A percentile compares a stretch with the other conserved stretches of the same genome.
Evolutionary conservation across 2,329 filamentous ascomycete species (phyloP).

Genomic region (Ophiostoma angusticollis): DNA sequence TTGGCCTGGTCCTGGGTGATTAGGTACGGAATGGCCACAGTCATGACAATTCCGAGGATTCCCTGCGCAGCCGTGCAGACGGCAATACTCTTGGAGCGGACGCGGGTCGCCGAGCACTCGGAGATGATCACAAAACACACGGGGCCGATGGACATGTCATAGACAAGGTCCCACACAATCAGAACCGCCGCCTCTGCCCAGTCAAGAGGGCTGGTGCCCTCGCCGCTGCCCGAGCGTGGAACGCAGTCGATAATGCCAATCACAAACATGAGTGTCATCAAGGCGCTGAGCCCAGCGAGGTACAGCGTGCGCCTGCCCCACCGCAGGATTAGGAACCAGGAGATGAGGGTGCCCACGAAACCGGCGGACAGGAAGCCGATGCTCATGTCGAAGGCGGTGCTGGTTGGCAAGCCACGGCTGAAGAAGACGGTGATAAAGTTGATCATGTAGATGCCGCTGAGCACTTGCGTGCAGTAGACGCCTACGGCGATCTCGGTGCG

Average conservation of each 20-base stretch:
- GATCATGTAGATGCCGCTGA: constrained; percentile 51
- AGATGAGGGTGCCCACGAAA: constrained; percentile 39
- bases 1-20: constrained; percentile 31
- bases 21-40: constrained; percentile 31
- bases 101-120: constrained; percentile 32
- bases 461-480: constrained; percentile 52
- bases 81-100: constrained; percentile 32
- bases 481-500: constrained; percentile 44
- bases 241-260: constrained; percentile 35
- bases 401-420: constrained; percentile 36
- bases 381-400: constrained; percentile 40
- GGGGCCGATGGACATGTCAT: constrained; percentile 38
- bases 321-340: constrained; percentile 36
- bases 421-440: constrained; percentile 53
- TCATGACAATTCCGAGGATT: constrained; percentile 28
- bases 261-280: constrained; percentile 33
- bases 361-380: constrained; percentile 38
- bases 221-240: constrained; percentile 24
- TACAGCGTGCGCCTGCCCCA: constrained; percentile 41
- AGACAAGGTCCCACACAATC: constrained; percentile 37
- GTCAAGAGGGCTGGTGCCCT: constrained; percentile 20
- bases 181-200: constrained; percentile 39
- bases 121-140: constrained; percentile 42
- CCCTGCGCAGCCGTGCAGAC: constrained; percentile 30
- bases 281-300: constrained; percentile 30